Percentiles rank a stretch among this genome's conserved stretches.
These are phyloP conservation scores for Phellopilus nigrolimitatus DNA, from an alignment of 1,284 basidiomycete genomes.

Conservation along the genomic window DNA sequence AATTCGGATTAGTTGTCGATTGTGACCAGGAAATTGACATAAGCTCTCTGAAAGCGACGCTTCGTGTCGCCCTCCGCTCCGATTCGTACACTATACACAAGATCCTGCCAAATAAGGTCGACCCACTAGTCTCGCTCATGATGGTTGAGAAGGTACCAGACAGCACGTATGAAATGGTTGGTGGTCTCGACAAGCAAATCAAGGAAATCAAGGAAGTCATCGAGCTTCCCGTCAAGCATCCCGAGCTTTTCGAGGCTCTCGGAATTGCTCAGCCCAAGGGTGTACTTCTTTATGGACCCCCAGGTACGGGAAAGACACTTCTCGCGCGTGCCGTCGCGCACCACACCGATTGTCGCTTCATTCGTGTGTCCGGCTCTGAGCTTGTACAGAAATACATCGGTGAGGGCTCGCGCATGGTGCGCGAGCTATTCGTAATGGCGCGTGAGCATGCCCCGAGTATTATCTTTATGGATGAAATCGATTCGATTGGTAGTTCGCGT, in stretches of 20 bases:
- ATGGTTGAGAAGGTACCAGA: slow-evolving; percentile 99
- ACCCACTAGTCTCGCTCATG: slow-evolving; percentile 94
- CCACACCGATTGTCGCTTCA: slow-evolving; percentile 98
- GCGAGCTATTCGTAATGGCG: slow-evolving; percentile 99
- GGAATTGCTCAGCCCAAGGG: slow-evolving; percentile 99
- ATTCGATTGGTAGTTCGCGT: slow-evolving; percentile 93
- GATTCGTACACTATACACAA: slow-evolving; percentile 95
- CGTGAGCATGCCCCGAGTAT: slow-evolving; percentile 98
- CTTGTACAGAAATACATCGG: slow-evolving; percentile 99
- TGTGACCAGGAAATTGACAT: slow-evolving; percentile 88
- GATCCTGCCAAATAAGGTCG: slow-evolving; percentile 93
- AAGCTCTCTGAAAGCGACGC: slow-evolving; percentile 74
- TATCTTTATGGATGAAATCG: slow-evolving; percentile 99
- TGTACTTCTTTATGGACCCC: slow-evolving; percentile 93
- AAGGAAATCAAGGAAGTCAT: slow-evolving; percentile 99
- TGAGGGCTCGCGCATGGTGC: slow-evolving; percentile 94
- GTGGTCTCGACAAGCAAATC: slow-evolving; percentile 97
- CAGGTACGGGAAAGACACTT: slow-evolving; percentile 95
- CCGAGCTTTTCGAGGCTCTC: slow-evolving; percentile 93
- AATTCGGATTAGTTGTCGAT: slow-evolving; percentile 72
- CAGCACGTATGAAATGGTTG: slow-evolving; percentile 99
- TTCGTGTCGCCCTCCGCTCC: slow-evolving; percentile 93
- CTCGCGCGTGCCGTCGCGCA: slow-evolving; percentile 93
- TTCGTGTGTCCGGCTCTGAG: slow-evolving; percentile 93
- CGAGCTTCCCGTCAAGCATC: slow-evolving; percentile 96